Percentiles rank a stretch among this genome's conserved stretches.
phyloP scores from a whole-genome alignment of 2,329 filamentous ascomycete genomes.

The Colletotrichum agaves region DNA sequence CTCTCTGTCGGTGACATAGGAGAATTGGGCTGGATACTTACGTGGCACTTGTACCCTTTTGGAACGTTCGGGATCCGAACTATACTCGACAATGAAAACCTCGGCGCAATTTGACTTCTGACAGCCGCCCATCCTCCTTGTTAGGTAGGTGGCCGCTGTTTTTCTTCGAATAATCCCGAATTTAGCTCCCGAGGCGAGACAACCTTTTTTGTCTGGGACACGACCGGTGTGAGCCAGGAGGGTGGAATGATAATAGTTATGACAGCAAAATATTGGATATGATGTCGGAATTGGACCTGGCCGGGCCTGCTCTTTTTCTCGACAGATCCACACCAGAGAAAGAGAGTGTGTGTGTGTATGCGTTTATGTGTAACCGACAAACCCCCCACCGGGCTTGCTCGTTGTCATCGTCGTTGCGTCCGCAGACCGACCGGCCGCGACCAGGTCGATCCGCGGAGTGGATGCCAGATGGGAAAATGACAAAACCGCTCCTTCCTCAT shows the following conservation, averaged over 20 bases:
- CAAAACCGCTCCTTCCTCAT: conserved; percentile 23
- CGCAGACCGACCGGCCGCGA: neutral
- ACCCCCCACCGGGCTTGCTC: conserved; percentile 7
- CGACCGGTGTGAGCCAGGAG: conserved; percentile 29
- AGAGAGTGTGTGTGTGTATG: neutral
- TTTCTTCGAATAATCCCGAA: conserved; percentile 16
- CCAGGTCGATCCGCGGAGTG: conserved; percentile 31
- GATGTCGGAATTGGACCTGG: conserved; percentile 10
- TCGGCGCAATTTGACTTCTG: conserved; percentile 35
- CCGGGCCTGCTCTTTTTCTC: conserved; percentile 4
- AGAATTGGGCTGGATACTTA: neutral
- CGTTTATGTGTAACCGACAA: neutral
- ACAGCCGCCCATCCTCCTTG: conserved; percentile 32
- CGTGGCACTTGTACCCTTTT: conserved; percentile 27
- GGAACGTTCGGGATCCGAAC: neutral
- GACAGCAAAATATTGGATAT: conserved; percentile 26
- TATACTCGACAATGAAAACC: conserved; percentile 10
- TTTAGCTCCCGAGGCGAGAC: conserved; percentile 36
- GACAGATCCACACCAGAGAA: conserved; percentile 26
- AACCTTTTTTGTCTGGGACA: conserved; percentile 37
- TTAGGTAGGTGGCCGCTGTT: neutral
- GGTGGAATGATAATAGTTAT: conserved; percentile 29
- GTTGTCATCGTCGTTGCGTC: conserved; percentile 9
- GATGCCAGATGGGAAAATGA: conserved; percentile 23
- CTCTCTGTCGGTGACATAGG: conserved; percentile 6